These are phyloP conservation scores for Wickerhamiella dianesei DNA, from an alignment of 805 yeast species.

Conservation along the genomic window DNA sequence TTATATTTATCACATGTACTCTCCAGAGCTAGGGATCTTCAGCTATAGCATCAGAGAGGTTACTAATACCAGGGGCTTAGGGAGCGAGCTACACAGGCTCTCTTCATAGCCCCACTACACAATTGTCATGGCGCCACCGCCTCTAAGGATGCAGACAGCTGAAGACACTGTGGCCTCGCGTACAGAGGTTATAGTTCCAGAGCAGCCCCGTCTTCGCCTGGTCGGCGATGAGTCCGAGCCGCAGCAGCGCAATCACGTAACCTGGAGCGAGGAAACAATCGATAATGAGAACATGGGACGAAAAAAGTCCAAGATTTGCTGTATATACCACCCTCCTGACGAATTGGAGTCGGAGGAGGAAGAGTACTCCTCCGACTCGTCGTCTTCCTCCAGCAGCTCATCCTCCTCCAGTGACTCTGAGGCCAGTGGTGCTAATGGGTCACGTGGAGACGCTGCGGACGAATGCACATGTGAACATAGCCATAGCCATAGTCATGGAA, in stretches of 20 bases:
- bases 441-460: too few relatives aligned
- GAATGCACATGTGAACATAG: conserved; percentile 9
- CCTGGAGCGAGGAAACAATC: conserved; percentile 75
- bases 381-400: conserved; percentile 20
- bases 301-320: conserved; percentile 86
- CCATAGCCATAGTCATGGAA: conserved; percentile 18
- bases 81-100: too few relatives aligned
- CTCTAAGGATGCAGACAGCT: not conserved
- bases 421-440: conserved; percentile 20
- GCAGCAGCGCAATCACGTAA: conserved; percentile 38
- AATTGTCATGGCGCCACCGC: too few relatives aligned
- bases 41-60: too few relatives aligned
- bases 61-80: too few relatives aligned
- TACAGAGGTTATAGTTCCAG: not conserved
- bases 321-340: conserved; percentile 33
- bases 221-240: conserved; percentile 8
- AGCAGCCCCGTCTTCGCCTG: conserved; percentile 7
- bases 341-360: conserved; percentile 28
- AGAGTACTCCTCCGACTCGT: conserved; percentile 20
- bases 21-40: too few relatives aligned
- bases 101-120: too few relatives aligned
- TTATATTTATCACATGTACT: too few relatives aligned
- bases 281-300: conserved; percentile 83
- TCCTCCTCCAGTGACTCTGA: conserved; percentile 31
- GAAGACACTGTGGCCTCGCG: not conserved